Evolutionary conservation across 768 basidiomycete genomes (phyloP).

Genomic region (Pleurotus ostreatus): DNA sequence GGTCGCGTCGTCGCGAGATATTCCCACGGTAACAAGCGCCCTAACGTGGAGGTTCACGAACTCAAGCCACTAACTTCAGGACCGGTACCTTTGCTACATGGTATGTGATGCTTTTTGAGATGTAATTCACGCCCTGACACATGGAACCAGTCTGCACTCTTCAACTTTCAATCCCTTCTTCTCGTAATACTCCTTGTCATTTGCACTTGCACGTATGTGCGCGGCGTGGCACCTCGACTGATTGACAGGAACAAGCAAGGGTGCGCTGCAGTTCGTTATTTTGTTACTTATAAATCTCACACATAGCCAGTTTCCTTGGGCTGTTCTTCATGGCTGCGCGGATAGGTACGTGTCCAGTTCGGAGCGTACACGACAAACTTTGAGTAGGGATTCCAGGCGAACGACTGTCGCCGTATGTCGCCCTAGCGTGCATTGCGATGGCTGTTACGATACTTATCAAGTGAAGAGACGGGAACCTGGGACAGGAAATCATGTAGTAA

Average conservation of each 20-base stretch:
- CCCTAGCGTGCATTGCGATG: conserved; percentile 91
- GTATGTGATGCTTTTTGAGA: too few relatives aligned
- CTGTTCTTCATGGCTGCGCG: conserved; percentile 94
- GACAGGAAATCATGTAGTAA: too few relatives aligned
- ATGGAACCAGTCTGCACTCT: conserved; percentile 72
- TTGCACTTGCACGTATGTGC: conserved; percentile 96
- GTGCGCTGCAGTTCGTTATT: conserved; percentile 39
- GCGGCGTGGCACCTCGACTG: conserved; percentile 84
- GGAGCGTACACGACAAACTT: neutral
- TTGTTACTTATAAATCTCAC: neutral
- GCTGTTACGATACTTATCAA: conserved; percentile 35
- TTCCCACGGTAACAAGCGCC: neutral
- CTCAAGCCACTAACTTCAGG: neutral
- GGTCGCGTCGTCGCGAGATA: neutral
- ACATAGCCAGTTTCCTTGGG: conserved; percentile 70
- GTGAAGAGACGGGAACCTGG: neutral
- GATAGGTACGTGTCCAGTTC: conserved; percentile 60
- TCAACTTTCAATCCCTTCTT: conserved; percentile 96
- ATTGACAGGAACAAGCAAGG: conserved; percentile 94
- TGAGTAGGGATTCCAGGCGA: conserved; percentile 56
- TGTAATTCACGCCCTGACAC: neutral
- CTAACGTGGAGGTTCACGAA: neutral
- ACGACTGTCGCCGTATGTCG: conserved; percentile 93
- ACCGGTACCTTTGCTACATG: neutral
- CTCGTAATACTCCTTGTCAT: conserved; percentile 91